Evolutionary conservation across 2,329 filamentous ascomycete genomes (phyloP).

Genomic region (Talaromyces sp.): DNA sequence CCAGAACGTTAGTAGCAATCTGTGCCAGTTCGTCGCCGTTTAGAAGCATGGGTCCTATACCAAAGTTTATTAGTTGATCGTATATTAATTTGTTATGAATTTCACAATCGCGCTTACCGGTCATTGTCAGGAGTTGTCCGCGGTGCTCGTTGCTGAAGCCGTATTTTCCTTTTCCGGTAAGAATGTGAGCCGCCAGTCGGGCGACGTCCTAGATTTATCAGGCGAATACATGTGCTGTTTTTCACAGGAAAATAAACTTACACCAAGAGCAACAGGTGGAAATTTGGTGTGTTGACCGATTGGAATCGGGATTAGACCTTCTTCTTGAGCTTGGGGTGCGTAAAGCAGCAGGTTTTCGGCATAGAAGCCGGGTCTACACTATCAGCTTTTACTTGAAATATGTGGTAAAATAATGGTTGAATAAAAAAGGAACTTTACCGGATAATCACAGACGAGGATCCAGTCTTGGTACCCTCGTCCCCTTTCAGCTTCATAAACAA

Average conservation of each 20-base stretch:
- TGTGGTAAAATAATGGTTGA: not conserved
- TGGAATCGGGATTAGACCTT: constrained; percentile 43
- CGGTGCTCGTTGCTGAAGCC: constrained; percentile 48
- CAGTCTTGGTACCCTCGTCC: constrained; percentile 32
- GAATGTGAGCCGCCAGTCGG: constrained; percentile 44
- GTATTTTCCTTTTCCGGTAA: constrained; percentile 44
- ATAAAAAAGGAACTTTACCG: constrained; percentile 26
- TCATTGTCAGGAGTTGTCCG: constrained; percentile 51
- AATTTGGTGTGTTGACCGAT: constrained; percentile 47
- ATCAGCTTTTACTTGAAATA: not conserved
- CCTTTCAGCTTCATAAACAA: constrained; percentile 42
- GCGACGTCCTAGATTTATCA: constrained; percentile 39
- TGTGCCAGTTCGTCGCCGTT: constrained; percentile 44
- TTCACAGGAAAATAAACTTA: constrained; percentile 19
- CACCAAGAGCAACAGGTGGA: constrained; percentile 45
- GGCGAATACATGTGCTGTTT: not conserved
- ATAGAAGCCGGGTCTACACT: constrained; percentile 44
- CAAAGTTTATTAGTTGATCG: not conserved
- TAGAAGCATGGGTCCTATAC: constrained; percentile 43
- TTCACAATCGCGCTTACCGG: constrained; percentile 25
- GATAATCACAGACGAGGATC: constrained; percentile 44
- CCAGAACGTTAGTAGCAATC: constrained; percentile 43
- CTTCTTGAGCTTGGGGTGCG: constrained; percentile 40
- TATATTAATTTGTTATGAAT: not conserved
- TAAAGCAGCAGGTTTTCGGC: constrained; percentile 50